A percentile compares a stretch with the other conserved stretches of the same genome.
Evolutionary conservation across 768 basidiomycete species (phyloP).

Genomic region (Agaricus sinodeliciosus): DNA sequence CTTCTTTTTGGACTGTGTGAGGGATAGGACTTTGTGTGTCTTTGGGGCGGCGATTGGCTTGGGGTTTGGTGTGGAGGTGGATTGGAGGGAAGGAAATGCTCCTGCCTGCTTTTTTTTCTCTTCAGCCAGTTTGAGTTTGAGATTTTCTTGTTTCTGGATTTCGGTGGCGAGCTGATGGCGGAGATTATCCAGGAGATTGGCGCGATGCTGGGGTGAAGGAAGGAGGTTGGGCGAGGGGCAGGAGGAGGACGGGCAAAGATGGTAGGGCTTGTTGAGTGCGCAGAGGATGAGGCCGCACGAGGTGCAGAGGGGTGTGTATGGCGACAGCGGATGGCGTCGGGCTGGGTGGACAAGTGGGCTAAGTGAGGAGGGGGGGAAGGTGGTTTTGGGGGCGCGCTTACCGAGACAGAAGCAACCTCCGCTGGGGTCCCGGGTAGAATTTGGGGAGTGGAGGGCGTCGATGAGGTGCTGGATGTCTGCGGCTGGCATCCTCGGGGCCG

Average conservation of each 20-base stretch:
- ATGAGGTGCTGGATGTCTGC: constrained; percentile 35
- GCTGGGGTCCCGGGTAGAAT: constrained; percentile 42
- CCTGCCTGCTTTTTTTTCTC: constrained; percentile 47
- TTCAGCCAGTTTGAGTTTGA: constrained; percentile 24
- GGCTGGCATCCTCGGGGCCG: constrained; percentile 7
- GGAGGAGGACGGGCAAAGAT: constrained; percentile 40
- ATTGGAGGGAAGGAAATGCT: constrained; percentile 51
- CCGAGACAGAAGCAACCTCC: constrained; percentile 72
- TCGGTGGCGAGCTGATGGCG: constrained; percentile 26
- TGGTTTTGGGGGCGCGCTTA: constrained; percentile 16
- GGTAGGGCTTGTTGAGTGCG: constrained; percentile 44
- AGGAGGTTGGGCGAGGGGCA: constrained; percentile 37
- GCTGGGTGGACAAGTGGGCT: constrained; percentile 28
- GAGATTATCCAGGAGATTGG: constrained; percentile 31
- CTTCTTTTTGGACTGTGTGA: constrained; percentile 27
- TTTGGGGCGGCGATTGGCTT: neutral
- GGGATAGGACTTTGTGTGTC: constrained; percentile 50
- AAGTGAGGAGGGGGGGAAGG: neutral
- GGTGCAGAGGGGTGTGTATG: constrained; percentile 47
- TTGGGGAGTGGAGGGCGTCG: constrained; percentile 30
- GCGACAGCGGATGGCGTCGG: constrained; percentile 49
- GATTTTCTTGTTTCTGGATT: constrained; percentile 37
- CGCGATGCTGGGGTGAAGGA: constrained; percentile 16
- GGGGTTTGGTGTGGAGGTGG: neutral
- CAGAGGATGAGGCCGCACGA: constrained; percentile 62